phyloP scores from a whole-genome alignment of 2,329 filamentous ascomycete species.

The Cladosporium cucumerinum region DNA sequence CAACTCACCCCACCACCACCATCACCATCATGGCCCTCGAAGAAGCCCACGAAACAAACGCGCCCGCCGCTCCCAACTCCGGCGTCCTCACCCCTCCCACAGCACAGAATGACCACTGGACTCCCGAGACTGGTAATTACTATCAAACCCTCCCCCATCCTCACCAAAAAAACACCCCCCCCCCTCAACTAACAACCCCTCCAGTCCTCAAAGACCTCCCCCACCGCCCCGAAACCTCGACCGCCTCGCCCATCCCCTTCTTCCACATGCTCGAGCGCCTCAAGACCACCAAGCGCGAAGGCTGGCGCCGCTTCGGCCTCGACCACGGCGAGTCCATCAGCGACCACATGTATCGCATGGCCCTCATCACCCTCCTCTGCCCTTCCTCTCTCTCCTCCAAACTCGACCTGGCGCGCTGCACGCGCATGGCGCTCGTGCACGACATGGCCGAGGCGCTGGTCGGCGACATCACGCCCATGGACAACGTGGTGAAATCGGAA shows the following conservation, averaged over 20 bases:
- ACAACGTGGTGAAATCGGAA: slow-evolving; percentile 78
- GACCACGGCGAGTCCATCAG: slow-evolving; percentile 77
- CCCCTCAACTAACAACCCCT: background rate
- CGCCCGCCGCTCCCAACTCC: slow-evolving; percentile 14
- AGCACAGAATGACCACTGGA: slow-evolving; percentile 36
- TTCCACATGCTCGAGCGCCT: slow-evolving; percentile 92
- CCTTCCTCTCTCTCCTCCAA: slow-evolving; percentile 67
- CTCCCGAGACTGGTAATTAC: slow-evolving; percentile 46
- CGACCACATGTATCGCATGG: slow-evolving; percentile 99
- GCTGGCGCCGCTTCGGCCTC: slow-evolving; percentile 88
- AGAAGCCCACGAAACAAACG: slow-evolving; percentile 22
- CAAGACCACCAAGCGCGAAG: slow-evolving; percentile 94
- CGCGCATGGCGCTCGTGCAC: slow-evolving; percentile 92
- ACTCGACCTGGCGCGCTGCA: slow-evolving; percentile 78
- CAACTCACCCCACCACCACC: background rate
- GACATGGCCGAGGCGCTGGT: slow-evolving; percentile 97
- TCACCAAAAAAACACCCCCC: background rate
- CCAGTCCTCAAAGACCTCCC: slow-evolving; percentile 64
- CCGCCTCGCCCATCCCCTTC: slow-evolving; percentile 77
- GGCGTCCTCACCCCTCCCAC: slow-evolving; percentile 19
- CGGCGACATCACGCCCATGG: slow-evolving; percentile 93
- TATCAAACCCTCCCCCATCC: background rate
- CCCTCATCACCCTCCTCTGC: slow-evolving; percentile 88
- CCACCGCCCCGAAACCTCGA: slow-evolving; percentile 55
- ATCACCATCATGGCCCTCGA: slow-evolving; percentile 6